Evolutionary conservation across 805 yeast species (phyloP).

Genomic region (Saturnispora saitoi): DNA sequence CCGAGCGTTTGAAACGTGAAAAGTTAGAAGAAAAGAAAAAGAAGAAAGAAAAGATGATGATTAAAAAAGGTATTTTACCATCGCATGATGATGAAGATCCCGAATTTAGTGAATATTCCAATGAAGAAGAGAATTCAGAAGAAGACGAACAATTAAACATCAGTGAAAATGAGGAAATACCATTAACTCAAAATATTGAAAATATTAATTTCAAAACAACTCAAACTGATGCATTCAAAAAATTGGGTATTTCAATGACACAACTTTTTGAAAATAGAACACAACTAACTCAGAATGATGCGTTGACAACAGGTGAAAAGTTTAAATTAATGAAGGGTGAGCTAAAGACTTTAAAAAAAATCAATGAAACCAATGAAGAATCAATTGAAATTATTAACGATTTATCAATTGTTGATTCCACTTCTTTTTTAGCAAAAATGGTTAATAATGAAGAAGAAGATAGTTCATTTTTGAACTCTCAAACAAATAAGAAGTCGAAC

Average conservation of each 20-base stretch:
- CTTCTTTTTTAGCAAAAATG: slow-evolving; percentile 1
- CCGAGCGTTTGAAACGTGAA: slow-evolving; percentile 5
- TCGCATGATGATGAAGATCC: slow-evolving; percentile 23
- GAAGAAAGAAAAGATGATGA: slow-evolving; percentile 11
- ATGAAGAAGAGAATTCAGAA: slow-evolving; percentile 17
- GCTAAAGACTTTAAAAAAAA: slow-evolving; percentile 3
- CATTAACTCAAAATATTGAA: not conserved
- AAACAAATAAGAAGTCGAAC: not conserved
- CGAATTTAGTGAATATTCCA: slow-evolving; percentile 25
- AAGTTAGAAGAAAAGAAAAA: slow-evolving; percentile 13
- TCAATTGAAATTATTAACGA: not conserved
- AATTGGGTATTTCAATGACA: slow-evolving; percentile 20
- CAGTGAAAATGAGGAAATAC: not conserved
- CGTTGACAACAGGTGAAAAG: slow-evolving; percentile 11
- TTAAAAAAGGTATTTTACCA: slow-evolving; percentile 13
- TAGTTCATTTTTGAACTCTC: not conserved
- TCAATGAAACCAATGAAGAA: not conserved
- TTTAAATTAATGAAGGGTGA: slow-evolving; percentile 16
- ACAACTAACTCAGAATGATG: slow-evolving; percentile 4
- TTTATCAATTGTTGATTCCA: not conserved
- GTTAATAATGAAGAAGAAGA: slow-evolving; percentile 10
- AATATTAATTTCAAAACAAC: slow-evolving; percentile 13
- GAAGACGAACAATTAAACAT: slow-evolving; percentile 12
- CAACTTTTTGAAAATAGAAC: slow-evolving; percentile 21
- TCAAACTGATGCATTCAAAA: slow-evolving; percentile 12